These are phyloP conservation scores for Coccomyxa subellipsoidea DNA, from an alignment of 163 green algal species.

Conservation along the genomic window DNA sequence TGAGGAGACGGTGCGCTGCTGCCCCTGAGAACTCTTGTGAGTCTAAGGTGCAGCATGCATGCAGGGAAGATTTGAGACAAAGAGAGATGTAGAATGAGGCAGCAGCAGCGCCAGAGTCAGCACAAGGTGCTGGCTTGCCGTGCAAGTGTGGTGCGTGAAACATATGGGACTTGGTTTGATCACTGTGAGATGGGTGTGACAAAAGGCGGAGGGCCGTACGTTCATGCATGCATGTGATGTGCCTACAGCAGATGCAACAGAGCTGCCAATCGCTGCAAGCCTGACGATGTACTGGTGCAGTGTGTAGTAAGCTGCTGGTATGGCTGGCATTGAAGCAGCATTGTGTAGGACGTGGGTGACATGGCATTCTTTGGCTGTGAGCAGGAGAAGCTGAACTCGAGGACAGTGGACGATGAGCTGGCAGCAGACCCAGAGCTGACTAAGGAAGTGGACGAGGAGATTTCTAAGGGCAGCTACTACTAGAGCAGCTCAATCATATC, in stretches of 20 bases:
- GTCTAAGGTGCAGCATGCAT: neutral
- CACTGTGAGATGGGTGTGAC: too few relatives aligned
- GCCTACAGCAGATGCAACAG: neutral
- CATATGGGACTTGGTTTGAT: too few relatives aligned
- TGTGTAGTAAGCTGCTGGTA: neutral
- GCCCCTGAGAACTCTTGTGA: neutral
- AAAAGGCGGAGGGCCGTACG: too few relatives aligned
- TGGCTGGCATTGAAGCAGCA: neutral
- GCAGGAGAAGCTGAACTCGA: conserved; percentile 32
- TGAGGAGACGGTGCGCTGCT: neutral
- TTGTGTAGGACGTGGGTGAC: neutral
- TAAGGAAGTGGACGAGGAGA: conserved; percentile 25
- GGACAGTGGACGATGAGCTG: conserved; percentile 45
- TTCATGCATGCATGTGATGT: too few relatives aligned
- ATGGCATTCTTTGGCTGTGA: neutral
- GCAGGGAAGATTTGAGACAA: neutral
- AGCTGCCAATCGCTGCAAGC: neutral
- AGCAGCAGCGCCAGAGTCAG: too few relatives aligned
- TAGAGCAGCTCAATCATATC: too few relatives aligned
- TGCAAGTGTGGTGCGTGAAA: too few relatives aligned
- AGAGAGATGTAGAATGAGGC: too few relatives aligned
- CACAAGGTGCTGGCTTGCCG: too few relatives aligned
- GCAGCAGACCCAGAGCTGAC: conserved; percentile 28
- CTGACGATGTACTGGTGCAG: neutral
- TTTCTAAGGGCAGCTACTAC: conserved; percentile 18